These are phyloP conservation scores for Fusarium duplospermum DNA, from an alignment of 2,329 filamentous ascomycete genomes.

Conservation along the genomic window DNA sequence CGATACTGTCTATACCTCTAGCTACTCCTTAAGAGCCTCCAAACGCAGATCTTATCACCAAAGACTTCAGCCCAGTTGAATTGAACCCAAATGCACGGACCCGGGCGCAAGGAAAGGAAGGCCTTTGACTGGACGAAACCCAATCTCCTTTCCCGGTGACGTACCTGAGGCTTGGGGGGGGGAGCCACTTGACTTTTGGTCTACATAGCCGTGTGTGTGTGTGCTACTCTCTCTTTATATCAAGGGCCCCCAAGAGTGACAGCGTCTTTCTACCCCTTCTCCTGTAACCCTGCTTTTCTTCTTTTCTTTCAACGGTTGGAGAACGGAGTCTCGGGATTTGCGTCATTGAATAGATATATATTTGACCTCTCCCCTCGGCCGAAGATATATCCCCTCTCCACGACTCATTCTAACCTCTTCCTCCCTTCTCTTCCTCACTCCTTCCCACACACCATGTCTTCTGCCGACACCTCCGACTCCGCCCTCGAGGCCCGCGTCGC, in stretches of 20 bases:
- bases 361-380: conserved; percentile 37
- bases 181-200: not conserved
- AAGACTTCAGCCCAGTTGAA: not conserved
- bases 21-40: not conserved
- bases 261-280: not conserved
- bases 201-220: not conserved
- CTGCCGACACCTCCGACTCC: conserved; percentile 41
- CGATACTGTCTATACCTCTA: not conserved
- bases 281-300: not conserved
- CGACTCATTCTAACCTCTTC: conserved; percentile 22
- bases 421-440: not conserved
- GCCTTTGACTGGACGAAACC: conserved; percentile 9
- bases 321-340: conserved; percentile 9
- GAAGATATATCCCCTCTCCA: conserved; percentile 29
- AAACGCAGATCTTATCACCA: not conserved
- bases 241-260: not conserved
- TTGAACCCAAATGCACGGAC: not conserved
- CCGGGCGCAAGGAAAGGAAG: conserved; percentile 9
- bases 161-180: conserved; percentile 7
- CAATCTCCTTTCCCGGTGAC: conserved; percentile 24
- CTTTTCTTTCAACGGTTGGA: not conserved
- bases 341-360: conserved; percentile 11
- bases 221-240: not conserved
- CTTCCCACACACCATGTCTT: conserved; percentile 36
- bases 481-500: conserved; percentile 49